Evolutionary conservation across 148 eudicot species (phyloP).

Genomic region (Chenopodium suecicum): DNA sequence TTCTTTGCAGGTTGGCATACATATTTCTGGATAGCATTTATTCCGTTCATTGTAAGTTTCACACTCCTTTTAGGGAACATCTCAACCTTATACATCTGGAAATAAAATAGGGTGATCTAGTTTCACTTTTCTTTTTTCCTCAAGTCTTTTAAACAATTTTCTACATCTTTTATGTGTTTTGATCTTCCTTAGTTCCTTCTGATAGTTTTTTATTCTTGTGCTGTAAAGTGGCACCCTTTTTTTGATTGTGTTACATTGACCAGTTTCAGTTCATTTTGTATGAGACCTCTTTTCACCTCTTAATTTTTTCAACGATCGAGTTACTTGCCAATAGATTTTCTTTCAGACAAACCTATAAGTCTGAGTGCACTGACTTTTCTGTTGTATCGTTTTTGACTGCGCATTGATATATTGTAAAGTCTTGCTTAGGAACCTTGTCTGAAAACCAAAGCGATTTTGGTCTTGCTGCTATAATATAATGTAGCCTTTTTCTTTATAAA

Average conservation of each 20-base stretch:
- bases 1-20: conserved; percentile 87
- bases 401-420: too few relatives aligned
- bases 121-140: too few relatives aligned
- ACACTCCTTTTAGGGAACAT: neutral
- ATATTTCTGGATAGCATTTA: conserved; percentile 92
- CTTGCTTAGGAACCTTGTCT: neutral
- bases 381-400: neutral
- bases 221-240: too few relatives aligned
- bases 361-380: neutral
- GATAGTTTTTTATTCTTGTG: too few relatives aligned
- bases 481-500: neutral
- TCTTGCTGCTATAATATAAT: too few relatives aligned
- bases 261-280: too few relatives aligned
- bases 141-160: too few relatives aligned
- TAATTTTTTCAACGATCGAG: neutral
- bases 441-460: neutral
- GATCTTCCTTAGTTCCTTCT: too few relatives aligned
- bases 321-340: neutral
- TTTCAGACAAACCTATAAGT: too few relatives aligned
- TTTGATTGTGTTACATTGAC: too few relatives aligned
- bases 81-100: neutral
- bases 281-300: neutral
- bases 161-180: too few relatives aligned
- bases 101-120: too few relatives aligned
- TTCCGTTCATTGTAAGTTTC: conserved; percentile 58